Percentiles rank a stretch among this genome's conserved stretches.
Evolutionary conservation across 495 filamentous ascomycete species (phyloP).

Genomic region (Penicillium argentinense): DNA sequence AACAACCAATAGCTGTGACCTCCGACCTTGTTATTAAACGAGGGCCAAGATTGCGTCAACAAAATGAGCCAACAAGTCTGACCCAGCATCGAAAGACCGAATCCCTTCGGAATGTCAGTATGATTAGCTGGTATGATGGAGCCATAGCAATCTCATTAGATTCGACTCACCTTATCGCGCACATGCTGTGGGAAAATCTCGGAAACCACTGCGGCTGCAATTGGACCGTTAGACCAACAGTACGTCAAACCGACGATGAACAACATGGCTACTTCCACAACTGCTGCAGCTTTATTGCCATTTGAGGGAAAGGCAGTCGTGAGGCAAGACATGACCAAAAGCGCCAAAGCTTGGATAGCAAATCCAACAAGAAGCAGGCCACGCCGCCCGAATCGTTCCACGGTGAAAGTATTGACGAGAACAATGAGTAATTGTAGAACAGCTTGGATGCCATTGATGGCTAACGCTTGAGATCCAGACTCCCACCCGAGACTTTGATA

Average conservation of each 20-base stretch:
- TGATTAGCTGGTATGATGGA: no score
- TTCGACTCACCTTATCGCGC: conserved; percentile 29
- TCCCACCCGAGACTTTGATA: conserved; percentile 39
- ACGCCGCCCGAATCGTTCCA: conserved; percentile 35
- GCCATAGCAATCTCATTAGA: no score
- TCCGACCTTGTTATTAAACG: conserved; percentile 33
- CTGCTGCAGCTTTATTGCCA: conserved; percentile 30
- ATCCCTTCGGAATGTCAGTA: conserved; percentile 9
- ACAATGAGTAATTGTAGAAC: conserved; percentile 38
- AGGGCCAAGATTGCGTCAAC: conserved; percentile 38
- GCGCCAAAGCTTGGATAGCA: conserved; percentile 29
- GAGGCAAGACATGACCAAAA: conserved; percentile 32
- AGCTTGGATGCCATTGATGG: conserved; percentile 38
- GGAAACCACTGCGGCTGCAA: conserved; percentile 29
- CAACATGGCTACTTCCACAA: conserved; percentile 37
- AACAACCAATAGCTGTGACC: conserved; percentile 35
- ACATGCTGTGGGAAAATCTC: conserved; percentile 42
- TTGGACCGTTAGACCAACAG: conserved; percentile 39
- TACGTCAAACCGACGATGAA: conserved; percentile 39
- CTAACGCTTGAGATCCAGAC: conserved; percentile 31
- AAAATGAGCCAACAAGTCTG: conserved; percentile 34
- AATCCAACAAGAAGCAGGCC: conserved; percentile 33
- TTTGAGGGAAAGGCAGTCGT: conserved; percentile 36
- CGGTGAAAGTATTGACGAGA: conserved; percentile 40
- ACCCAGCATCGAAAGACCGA: conserved; percentile 33